Evolutionary conservation across 2,329 filamentous ascomycete species (phyloP).

Genomic region (Aureobasidium vineae): DNA sequence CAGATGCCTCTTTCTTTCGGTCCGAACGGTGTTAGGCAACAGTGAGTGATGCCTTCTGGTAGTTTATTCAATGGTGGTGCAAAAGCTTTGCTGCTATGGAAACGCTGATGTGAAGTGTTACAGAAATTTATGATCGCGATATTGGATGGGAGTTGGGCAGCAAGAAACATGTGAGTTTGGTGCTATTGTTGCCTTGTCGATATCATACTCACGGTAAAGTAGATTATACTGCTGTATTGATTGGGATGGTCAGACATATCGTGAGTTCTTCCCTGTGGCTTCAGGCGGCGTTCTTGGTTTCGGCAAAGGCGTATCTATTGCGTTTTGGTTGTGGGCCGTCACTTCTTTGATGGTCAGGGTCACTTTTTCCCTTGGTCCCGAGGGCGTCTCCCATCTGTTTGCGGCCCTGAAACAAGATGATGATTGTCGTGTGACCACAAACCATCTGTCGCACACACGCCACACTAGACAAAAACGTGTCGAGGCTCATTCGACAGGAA

Average conservation of each 20-base stretch:
- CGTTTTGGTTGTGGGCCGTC: background rate
- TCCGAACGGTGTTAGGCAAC: background rate
- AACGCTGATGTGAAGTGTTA: background rate
- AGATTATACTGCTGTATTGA: background rate
- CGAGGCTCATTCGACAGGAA: background rate
- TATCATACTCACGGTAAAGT: background rate
- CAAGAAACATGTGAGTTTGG: background rate
- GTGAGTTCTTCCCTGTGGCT: background rate
- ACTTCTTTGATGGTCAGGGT: constrained; percentile 1
- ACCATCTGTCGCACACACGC: background rate
- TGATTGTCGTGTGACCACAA: background rate
- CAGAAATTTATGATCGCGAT: background rate
- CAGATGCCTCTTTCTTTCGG: background rate
- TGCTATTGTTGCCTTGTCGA: background rate
- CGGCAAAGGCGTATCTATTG: background rate
- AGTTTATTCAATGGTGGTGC: background rate
- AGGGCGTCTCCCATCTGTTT: background rate
- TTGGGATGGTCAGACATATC: background rate
- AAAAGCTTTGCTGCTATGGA: background rate
- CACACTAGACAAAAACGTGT: background rate
- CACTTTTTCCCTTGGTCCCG: background rate
- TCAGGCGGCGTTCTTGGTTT: background rate
- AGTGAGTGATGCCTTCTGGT: background rate
- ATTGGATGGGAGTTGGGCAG: background rate
- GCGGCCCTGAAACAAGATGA: background rate